Base-by-base conservation (phyloP, 148 eudicot species). In the Dysphania ambrosioides region DNA sequence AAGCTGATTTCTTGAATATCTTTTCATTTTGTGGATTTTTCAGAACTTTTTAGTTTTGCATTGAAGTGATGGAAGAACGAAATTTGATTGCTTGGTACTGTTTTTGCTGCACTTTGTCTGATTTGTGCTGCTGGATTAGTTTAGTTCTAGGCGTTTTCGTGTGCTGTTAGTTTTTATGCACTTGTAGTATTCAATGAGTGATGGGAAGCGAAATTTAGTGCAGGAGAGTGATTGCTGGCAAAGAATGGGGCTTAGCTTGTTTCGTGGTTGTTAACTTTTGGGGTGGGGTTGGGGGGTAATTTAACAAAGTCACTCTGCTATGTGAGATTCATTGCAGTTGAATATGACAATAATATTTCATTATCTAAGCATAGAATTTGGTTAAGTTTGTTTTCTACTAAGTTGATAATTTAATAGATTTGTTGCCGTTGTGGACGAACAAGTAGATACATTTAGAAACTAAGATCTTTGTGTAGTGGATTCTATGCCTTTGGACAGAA, bases 1-100 rank as follows among this genome's bases (percentile, higher is more conserved):
- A 51, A 70, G 79, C 41, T 79, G n/a, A 53, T 15, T 69, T 75
- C 12, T 55, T 15, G 34, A 21, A 60, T 79, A n/a, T 21, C 36
- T 35, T 61, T 24, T 4, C 10, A 18, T 66, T 66, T 36, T 63
- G n/a, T 27, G 9, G 64, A 4, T 19, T 35, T 70, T 34, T 47
- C 70, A 21, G 6, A 19, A 65, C n/a, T 61, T 63, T 26, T 9
- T 12, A 55, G 9, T 58, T 67, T 57, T 64, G 64, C 27, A 44
- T 18, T 7, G 57, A 38, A 73, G 68, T 13, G 19, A 73, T 41
- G 51, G 6, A 59, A 35, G 44, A 35, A 34, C 24, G 1, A 1
- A 6, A n/a, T 53, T 8, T 18, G 23, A 8, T 21, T 64, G 2
- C 26, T 64, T 64, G 24, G 15, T 34, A 64, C 35, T 61, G 6